Base-by-base conservation (phyloP, 768 basidiomycete species). In the Naganishia kalamii region DNA sequence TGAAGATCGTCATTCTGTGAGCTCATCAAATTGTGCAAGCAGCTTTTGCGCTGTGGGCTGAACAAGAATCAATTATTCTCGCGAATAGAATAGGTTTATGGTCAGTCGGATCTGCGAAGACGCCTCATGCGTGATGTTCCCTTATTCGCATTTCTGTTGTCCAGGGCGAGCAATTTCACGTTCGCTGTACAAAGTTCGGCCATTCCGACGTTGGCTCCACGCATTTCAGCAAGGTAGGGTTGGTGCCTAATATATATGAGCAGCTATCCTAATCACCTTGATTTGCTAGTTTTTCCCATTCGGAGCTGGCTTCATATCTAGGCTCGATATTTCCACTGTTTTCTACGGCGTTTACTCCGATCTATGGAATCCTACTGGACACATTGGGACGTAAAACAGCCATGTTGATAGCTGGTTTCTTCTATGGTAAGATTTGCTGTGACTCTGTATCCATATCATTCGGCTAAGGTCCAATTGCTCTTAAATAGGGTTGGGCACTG, bases 341-440 rank as follows among this genome's bases (percentile, higher is more conserved):
- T 29, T 73, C 65, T 50, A 74, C 75, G 0, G 77, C 75, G 4
- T 75, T 75, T 15, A 78, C 76, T 10, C 77, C 77, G 0, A 49
- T 78, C 0, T 78, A 74, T 52, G 77, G 77, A 3, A 73, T 75
- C 0, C 65, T 78, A 17, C 74, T 76, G 69, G 77, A 76, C 41
- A 70, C 69, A 4, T 52, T 78, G 0, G 77, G 77, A 0, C 46
- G 77, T 12, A 76, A 72, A 46, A 66, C 73, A 30, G 74, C 75
- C 3, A 74, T 75, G 73, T 29, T 69, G n/a, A 73, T 72, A 8
- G 77, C 72, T 11, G 72, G 71, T 23, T 37, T 63, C 21, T 69
- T 76, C 49, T 77, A 72, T 47, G 75, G 72, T 37, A 48, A 47
- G 65, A 54, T 7, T 6, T 4, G 3, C 8, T 4, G n/a, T 35